phyloP scores from a whole-genome alignment of 192 early-diverging fungal species.

The Diversispora eburnea region DNA sequence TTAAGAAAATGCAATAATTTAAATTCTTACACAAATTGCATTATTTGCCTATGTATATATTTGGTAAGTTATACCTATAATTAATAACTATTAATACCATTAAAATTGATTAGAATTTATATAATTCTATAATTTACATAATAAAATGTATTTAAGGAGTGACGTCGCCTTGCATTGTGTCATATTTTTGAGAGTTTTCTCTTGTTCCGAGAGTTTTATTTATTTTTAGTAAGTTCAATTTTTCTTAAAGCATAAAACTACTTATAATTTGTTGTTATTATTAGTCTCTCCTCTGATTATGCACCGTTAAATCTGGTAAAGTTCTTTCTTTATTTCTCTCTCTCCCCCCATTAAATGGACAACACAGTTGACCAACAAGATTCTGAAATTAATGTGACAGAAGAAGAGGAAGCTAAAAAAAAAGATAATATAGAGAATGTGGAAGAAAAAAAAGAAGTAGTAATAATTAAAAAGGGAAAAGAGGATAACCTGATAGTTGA shows the following conservation, averaged over 20 bases:
- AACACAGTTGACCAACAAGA: slow-evolving; percentile 15
- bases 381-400: slow-evolving; percentile 2
- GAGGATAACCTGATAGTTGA: background rate
- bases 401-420: slow-evolving; percentile 4
- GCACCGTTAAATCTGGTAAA: background rate
- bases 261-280: background rate
- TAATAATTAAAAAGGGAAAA: background rate
- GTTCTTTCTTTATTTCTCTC: slow-evolving; percentile 1
- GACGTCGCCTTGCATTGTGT: background rate
- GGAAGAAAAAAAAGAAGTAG: background rate
- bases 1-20: too few relatives aligned
- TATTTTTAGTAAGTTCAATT: background rate
- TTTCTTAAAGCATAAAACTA: slow-evolving; percentile 1
- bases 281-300: background rate
- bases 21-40: background rate
- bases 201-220: background rate
- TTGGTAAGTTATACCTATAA: too few relatives aligned
- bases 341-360: slow-evolving; percentile 20
- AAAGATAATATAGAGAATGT: background rate
- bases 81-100: background rate
- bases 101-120: background rate
- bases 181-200: background rate
- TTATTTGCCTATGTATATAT: background rate
- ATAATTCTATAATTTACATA: background rate
- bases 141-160: background rate